Percentiles rank a stretch among this genome's conserved stretches.
These are phyloP conservation scores for Phytophthora litchii DNA, from an alignment of 352 stramenopile genomes.

Conservation along the genomic window DNA sequence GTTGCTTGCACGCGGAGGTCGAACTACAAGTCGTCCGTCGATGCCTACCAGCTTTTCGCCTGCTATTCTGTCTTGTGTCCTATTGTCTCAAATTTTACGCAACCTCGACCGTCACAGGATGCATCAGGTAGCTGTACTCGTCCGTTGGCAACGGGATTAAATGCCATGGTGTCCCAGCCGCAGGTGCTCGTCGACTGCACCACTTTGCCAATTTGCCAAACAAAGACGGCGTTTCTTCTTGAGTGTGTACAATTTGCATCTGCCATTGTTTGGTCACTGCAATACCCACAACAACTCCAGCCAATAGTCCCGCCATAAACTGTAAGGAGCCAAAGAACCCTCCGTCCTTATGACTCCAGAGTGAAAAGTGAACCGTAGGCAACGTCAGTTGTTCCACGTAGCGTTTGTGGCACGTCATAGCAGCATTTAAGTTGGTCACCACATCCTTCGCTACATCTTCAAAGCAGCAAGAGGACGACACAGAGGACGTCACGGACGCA, in stretches of 20 bases:
- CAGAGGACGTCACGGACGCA: constrained; percentile 19
- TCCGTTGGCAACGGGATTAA: constrained; percentile 37
- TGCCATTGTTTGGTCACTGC: constrained; percentile 38
- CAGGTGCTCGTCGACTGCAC: constrained; percentile 34
- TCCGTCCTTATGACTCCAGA: constrained; percentile 27
- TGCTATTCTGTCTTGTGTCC: constrained; percentile 10
- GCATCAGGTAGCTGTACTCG: constrained; percentile 45
- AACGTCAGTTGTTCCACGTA: constrained; percentile 36
- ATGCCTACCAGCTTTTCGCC: constrained; percentile 12
- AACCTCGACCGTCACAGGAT: constrained; percentile 46
- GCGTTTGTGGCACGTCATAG: constrained; percentile 32
- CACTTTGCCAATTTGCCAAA: constrained; percentile 38
- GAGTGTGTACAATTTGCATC: constrained; percentile 24
- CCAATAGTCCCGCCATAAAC: constrained; percentile 47
- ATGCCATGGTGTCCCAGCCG: constrained; percentile 29
- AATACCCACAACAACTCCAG: constrained; percentile 47
- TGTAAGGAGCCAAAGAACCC: constrained; percentile 39
- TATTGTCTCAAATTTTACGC: constrained; percentile 29
- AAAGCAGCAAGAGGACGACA: constrained; percentile 14
- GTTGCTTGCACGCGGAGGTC: constrained; percentile 6
- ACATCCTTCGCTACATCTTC: constrained; percentile 46
- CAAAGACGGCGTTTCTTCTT: constrained; percentile 24
- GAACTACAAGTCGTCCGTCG: not conserved
- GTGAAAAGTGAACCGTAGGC: constrained; percentile 25
- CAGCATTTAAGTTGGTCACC: constrained; percentile 42